Evolutionary conservation across 2,329 filamentous ascomycete species (phyloP).

Genomic region (Periconia sp.): DNA sequence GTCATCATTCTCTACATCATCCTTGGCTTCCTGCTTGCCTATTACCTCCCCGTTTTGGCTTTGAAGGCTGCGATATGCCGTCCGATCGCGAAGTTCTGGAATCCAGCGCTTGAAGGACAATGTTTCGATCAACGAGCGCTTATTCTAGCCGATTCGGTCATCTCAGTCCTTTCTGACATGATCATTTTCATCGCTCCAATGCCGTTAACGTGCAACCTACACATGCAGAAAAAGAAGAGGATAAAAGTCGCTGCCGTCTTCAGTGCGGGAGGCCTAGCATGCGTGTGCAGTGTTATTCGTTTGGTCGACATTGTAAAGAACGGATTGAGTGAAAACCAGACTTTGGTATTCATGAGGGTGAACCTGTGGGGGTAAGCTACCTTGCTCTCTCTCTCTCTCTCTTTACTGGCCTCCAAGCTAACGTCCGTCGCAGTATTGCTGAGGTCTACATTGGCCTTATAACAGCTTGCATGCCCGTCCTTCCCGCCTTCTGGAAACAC

Average conservation of each 20-base stretch:
- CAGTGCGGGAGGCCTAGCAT: slow-evolving; percentile 47
- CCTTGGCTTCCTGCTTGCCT: slow-evolving; percentile 39
- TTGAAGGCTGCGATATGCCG: slow-evolving; percentile 48
- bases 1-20: slow-evolving; percentile 45
- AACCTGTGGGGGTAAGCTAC: slow-evolving; percentile 47
- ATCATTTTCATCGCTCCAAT: slow-evolving; percentile 46
- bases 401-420: background rate
- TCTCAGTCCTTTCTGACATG: slow-evolving; percentile 46
- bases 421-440: slow-evolving; percentile 11
- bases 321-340: slow-evolving; percentile 38
- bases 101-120: slow-evolving; percentile 19
- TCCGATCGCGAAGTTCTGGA: slow-evolving; percentile 47
- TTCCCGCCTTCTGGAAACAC: slow-evolving; percentile 12
- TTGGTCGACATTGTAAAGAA: slow-evolving; percentile 42
- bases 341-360: slow-evolving; percentile 43
- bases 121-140: slow-evolving; percentile 47
- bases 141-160: slow-evolving; percentile 47
- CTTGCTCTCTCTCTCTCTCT: background rate
- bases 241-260: slow-evolving; percentile 46
- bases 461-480: slow-evolving; percentile 16
- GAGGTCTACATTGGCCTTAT: slow-evolving; percentile 20
- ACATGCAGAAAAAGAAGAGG: slow-evolving; percentile 45
- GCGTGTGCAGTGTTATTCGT: slow-evolving; percentile 47
- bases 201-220: slow-evolving; percentile 48
- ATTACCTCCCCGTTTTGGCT: slow-evolving; percentile 45